These are phyloP conservation scores for Neobulgaria alba DNA, from an alignment of 2,329 filamentous ascomycete genomes.

Conservation along the genomic window DNA sequence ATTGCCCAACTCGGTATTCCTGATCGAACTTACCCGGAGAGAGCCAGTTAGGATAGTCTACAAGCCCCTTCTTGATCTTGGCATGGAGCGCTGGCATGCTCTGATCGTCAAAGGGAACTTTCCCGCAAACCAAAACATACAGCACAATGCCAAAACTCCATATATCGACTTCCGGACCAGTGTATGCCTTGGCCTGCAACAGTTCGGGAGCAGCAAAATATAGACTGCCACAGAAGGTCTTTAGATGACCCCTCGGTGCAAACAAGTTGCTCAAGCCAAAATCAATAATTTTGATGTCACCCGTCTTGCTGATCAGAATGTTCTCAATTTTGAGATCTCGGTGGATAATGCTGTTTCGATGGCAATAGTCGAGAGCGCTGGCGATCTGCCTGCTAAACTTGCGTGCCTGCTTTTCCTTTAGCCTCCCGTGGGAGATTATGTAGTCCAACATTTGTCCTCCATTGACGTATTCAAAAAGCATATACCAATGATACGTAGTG, in stretches of 20 bases:
- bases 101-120: constrained; percentile 97
- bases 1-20: background rate
- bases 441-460: constrained; percentile 99
- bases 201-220: constrained; percentile 97
- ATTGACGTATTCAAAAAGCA: constrained; percentile 99
- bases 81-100: constrained; percentile 97
- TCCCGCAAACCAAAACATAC: constrained; percentile 93
- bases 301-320: constrained; percentile 97
- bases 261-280: constrained; percentile 97
- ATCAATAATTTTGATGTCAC: constrained; percentile 98
- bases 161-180: constrained; percentile 90
- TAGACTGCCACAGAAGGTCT: constrained; percentile 94
- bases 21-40: constrained; percentile 60
- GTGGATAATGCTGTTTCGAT: constrained; percentile 96
- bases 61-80: constrained; percentile 95
- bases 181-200: constrained; percentile 87
- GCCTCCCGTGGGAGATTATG: constrained; percentile 93
- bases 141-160: constrained; percentile 99
- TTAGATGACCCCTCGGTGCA: constrained; percentile 72
- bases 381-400: constrained; percentile 98
- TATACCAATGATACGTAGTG: constrained; percentile 98
- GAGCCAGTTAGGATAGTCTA: constrained; percentile 92
- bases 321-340: constrained; percentile 98
- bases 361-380: constrained; percentile 93
- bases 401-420: constrained; percentile 96